A percentile compares a stretch with the other conserved stretches of the same genome.
phyloP scores from a whole-genome alignment of 441 rosid species.

The Gossypium gossypioides region DNA sequence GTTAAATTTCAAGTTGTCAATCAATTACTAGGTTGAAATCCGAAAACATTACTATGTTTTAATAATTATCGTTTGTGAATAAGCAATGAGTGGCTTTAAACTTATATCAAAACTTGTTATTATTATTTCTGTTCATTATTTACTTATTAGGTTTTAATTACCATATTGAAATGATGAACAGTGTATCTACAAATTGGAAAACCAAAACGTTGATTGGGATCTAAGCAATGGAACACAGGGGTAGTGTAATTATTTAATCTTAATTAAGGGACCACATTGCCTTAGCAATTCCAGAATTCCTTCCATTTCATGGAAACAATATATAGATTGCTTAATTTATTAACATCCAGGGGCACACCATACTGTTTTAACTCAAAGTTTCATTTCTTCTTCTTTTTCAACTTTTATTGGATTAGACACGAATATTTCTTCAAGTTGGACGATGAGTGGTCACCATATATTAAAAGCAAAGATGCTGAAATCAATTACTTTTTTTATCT shows the following conservation, averaged over 20 bases:
- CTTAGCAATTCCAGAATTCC: background rate
- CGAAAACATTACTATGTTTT: background rate
- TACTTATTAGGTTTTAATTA: background rate
- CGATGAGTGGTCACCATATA: too few relatives aligned
- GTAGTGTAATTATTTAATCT: background rate
- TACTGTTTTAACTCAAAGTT: too few relatives aligned
- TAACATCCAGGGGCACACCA: too few relatives aligned
- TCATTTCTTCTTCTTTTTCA: background rate
- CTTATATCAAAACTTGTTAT: background rate
- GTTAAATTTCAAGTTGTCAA: background rate
- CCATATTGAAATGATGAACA: background rate
- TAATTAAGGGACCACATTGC: background rate
- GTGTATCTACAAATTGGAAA: background rate
- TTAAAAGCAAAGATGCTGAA: too few relatives aligned
- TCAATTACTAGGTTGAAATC: background rate
- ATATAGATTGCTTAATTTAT: too few relatives aligned
- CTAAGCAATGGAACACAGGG: constrained; percentile 5
- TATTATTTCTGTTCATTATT: background rate
- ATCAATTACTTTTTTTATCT: too few relatives aligned
- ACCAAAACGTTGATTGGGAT: constrained; percentile 4
- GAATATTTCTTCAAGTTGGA: too few relatives aligned
- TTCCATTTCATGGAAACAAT: background rate
- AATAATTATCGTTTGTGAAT: background rate
- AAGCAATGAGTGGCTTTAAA: background rate
- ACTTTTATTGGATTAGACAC: too few relatives aligned